Evolutionary conservation across 1,284 basidiomycete species (phyloP).

Genomic region (Tilletiopsis washingtonensis): DNA sequence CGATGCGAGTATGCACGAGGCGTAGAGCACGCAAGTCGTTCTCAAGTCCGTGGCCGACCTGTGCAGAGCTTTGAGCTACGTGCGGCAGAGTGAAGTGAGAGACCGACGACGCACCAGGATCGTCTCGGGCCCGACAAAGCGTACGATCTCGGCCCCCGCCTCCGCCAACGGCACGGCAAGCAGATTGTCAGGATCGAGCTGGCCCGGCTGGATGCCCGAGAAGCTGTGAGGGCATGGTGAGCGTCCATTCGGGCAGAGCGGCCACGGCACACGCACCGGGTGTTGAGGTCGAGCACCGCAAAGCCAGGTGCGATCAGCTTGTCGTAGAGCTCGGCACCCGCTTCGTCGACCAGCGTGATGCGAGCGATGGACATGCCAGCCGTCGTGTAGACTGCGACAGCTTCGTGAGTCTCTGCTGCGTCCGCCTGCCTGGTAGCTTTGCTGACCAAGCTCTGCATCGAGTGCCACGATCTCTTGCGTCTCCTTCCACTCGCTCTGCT

Average conservation of each 20-base stretch:
- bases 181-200: conserved; percentile 24
- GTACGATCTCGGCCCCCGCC: conserved; percentile 22
- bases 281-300: conserved; percentile 40
- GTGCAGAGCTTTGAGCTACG: too few species aligned
- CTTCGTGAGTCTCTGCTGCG: conserved; percentile 14
- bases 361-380: conserved; percentile 37
- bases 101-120: too few species aligned
- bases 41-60: conserved; percentile 42
- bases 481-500: background rate
- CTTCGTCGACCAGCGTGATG: conserved; percentile 37
- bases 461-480: too few species aligned
- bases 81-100: too few species aligned
- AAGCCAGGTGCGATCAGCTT: conserved; percentile 24
- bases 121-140: conserved; percentile 30
- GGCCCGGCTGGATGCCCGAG: conserved; percentile 33
- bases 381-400: conserved; percentile 40
- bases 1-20: conserved; percentile 30
- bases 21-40: conserved; percentile 41
- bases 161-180: conserved; percentile 18
- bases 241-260: background rate
- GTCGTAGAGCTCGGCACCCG: conserved; percentile 33
- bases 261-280: conserved; percentile 7
- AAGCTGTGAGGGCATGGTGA: conserved; percentile 10
- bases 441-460: too few species aligned
- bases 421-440: too few species aligned